A percentile compares a stretch with the other conserved stretches of the same genome.
phyloP scores from a whole-genome alignment of 768 basidiomycete genomes.

The Macrolepiota dolichaula region DNA sequence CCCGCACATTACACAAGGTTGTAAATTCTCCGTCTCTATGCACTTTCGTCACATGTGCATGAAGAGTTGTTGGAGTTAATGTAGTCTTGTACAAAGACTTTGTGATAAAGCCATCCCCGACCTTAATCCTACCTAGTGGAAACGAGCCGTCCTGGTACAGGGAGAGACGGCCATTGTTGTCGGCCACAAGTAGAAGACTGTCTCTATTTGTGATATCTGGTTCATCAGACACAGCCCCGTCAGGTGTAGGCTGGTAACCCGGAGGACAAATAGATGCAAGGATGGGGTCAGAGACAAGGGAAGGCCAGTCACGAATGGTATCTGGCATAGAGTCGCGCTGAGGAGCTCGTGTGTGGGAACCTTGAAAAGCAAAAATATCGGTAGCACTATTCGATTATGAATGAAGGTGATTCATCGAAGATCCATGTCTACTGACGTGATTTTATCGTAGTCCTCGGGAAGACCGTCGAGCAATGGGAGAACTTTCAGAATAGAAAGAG shows the following conservation, averaged over 20 bases:
- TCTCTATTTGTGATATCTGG: constrained; percentile 52
- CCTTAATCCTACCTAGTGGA: constrained; percentile 47
- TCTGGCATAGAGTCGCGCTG: constrained; percentile 48
- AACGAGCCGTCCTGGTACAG: constrained; percentile 77
- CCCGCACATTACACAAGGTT: constrained; percentile 8
- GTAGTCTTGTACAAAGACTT: constrained; percentile 48
- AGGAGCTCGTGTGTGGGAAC: constrained; percentile 48
- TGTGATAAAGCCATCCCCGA: constrained; percentile 21
- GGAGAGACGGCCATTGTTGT: constrained; percentile 55
- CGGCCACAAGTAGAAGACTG: constrained; percentile 62
- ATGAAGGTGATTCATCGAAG: constrained; percentile 15
- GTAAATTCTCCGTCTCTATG: constrained; percentile 9
- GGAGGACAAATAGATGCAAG: constrained; percentile 59
- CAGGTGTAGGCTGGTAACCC: constrained; percentile 27
- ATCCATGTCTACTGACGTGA: constrained; percentile 47
- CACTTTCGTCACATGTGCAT: constrained; percentile 38
- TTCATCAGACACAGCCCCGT: constrained; percentile 32
- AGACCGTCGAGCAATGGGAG: constrained; percentile 72
- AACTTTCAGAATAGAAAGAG: constrained; percentile 63
- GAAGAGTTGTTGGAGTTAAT: constrained; percentile 19
- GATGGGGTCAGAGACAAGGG: constrained; percentile 49
- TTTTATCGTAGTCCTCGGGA: constrained; percentile 61
- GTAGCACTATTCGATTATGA: constrained; percentile 48
- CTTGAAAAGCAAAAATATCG: constrained; percentile 80
- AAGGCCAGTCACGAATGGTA: constrained; percentile 67